Evolutionary conservation across 768 basidiomycete genomes (phyloP).

Genomic region (Lactarius hatsudake): DNA sequence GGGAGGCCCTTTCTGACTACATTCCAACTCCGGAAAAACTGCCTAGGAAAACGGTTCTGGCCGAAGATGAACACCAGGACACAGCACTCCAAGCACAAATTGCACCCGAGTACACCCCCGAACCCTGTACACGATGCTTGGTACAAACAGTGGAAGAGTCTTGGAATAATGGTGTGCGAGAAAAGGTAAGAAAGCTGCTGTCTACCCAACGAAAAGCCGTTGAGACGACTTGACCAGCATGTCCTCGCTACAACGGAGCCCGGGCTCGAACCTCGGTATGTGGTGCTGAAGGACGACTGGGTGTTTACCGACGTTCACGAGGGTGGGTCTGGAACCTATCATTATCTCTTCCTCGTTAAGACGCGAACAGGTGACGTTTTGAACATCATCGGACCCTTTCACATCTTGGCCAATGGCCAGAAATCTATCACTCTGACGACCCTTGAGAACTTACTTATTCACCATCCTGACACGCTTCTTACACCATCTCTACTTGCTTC

Average conservation of each 20-base stretch:
- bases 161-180: conserved; percentile 6
- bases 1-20: conserved; percentile 28
- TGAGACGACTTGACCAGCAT: conserved; percentile 37
- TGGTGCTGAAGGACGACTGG: conserved; percentile 81
- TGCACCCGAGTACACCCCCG: conserved; percentile 16
- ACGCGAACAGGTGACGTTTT: conserved; percentile 65
- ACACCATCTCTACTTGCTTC: conserved; percentile 88
- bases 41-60: background rate
- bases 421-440: conserved; percentile 56
- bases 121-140: conserved; percentile 21
- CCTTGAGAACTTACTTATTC: conserved; percentile 68
- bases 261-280: conserved; percentile 40
- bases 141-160: conserved; percentile 9
- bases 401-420: conserved; percentile 29
- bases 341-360: background rate
- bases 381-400: conserved; percentile 64
- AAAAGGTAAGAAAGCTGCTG: conserved; percentile 20
- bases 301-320: conserved; percentile 53
- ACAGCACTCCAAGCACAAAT: background rate
- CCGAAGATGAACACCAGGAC: background rate
- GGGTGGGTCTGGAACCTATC: conserved; percentile 41
- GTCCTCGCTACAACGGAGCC: conserved; percentile 48
- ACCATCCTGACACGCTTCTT: conserved; percentile 88
- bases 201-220: background rate
- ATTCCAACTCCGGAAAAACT: conserved; percentile 27